phyloP scores from a whole-genome alignment of 805 yeast genomes.

The Pichia cabralensis region DNA sequence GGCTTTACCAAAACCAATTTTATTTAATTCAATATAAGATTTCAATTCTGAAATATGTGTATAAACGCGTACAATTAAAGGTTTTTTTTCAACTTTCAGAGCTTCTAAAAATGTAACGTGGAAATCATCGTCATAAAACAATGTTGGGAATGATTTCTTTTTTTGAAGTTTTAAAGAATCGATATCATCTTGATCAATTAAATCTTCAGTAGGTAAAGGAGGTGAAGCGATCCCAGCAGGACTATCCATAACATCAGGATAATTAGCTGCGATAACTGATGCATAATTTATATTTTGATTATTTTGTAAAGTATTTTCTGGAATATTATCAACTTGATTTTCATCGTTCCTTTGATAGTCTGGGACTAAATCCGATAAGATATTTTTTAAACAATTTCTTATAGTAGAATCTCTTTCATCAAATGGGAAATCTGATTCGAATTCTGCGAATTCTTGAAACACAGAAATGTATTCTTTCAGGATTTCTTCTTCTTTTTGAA shows the following conservation, averaged over 20 bases:
- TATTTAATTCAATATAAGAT: conserved; percentile 75
- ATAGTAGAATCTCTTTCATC: conserved; percentile 11
- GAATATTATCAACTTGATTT: neutral
- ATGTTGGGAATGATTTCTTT: conserved; percentile 21
- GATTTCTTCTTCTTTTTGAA: conserved; percentile 51
- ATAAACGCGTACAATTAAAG: conserved; percentile 54
- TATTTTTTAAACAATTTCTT: conserved; percentile 11
- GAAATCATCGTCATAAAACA: conserved; percentile 29
- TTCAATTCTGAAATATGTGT: conserved; percentile 74
- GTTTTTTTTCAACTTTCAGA: conserved; percentile 52
- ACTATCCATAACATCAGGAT: neutral
- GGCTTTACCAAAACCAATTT: conserved; percentile 83
- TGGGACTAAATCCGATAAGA: conserved; percentile 9
- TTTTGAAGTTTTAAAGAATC: conserved; percentile 15
- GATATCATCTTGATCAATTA: conserved; percentile 5
- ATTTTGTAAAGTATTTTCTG: neutral
- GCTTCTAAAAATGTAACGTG: conserved; percentile 35
- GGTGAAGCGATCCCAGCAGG: conserved; percentile 1
- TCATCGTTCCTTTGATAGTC: neutral
- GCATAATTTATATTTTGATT: neutral
- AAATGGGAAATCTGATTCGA: conserved; percentile 32
- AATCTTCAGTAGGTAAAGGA: neutral
- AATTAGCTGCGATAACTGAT: neutral
- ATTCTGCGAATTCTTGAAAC: conserved; percentile 52
- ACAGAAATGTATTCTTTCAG: conserved; percentile 45